phyloP scores from a whole-genome alignment of 208 protist species.

The Porcisia hertigi region DNA sequence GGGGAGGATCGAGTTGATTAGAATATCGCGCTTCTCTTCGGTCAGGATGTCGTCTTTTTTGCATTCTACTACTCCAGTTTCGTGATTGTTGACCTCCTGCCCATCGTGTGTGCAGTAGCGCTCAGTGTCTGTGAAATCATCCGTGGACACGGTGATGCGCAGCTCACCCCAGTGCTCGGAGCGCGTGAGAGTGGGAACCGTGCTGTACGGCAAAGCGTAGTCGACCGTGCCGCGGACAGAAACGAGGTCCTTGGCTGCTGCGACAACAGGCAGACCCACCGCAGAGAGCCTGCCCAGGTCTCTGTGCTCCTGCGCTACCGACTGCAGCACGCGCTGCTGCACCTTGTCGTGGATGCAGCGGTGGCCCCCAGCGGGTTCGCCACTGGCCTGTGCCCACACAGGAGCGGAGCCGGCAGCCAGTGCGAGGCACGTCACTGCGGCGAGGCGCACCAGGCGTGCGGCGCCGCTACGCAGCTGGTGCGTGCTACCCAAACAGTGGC shows the following conservation, averaged over 20 bases:
- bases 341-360: conserved; percentile 22
- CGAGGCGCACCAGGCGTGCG: too few relatives aligned
- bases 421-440: too few relatives aligned
- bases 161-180: conserved; percentile 28
- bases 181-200: background rate
- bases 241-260: background rate
- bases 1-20: conserved; percentile 38
- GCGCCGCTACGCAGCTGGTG: too few relatives aligned
- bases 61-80: conserved; percentile 22
- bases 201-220: background rate
- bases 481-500: too few relatives aligned
- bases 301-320: too few relatives aligned
- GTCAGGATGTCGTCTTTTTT: conserved; percentile 35
- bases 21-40: conserved; percentile 20
- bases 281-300: background rate
- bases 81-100: conserved; percentile 19
- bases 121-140: conserved; percentile 32
- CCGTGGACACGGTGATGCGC: conserved; percentile 35
- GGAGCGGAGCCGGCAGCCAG: background rate
- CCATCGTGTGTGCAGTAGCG: conserved; percentile 43
- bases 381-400: too few relatives aligned
- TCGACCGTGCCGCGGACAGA: background rate
- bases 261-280: conserved; percentile 8
- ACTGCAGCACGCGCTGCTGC: conserved; percentile 17
- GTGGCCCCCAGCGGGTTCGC: too few relatives aligned